A percentile compares a stretch with the other conserved stretches of the same genome.
phyloP scores from a whole-genome alignment of 352 stramenopile species.

The Phytopythium delawarense region DNA sequence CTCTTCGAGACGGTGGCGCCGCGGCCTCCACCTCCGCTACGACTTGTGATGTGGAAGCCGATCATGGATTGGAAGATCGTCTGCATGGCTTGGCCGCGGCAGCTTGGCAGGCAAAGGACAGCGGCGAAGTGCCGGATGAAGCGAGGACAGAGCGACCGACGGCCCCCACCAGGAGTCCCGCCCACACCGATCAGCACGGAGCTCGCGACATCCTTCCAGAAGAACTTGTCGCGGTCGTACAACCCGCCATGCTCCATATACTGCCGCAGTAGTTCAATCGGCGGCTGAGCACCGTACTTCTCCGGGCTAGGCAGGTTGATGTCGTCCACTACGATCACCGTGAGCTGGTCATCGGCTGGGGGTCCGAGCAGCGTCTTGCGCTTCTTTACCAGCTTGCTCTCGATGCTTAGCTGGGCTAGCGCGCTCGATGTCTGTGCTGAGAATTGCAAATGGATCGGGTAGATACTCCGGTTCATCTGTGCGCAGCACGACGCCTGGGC shows the following conservation, averaged over 20 bases:
- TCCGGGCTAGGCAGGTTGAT: conserved; percentile 89
- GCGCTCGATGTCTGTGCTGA: conserved; percentile 84
- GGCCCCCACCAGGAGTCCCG: conserved; percentile 51
- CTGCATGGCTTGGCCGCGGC: conserved; percentile 73
- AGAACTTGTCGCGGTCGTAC: conserved; percentile 82
- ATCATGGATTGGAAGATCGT: conserved; percentile 90
- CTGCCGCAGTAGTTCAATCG: conserved; percentile 74
- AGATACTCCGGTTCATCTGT: conserved; percentile 14
- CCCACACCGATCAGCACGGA: conserved; percentile 62
- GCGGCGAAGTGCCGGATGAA: conserved; percentile 68
- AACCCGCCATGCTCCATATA: conserved; percentile 65
- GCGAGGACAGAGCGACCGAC: conserved; percentile 47
- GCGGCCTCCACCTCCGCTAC: neutral
- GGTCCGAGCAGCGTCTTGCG: conserved; percentile 89
- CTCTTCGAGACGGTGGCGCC: conserved; percentile 26
- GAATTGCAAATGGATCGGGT: conserved; percentile 73
- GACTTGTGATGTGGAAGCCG: conserved; percentile 31
- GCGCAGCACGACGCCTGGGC: neutral
- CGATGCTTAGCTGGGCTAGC: conserved; percentile 81
- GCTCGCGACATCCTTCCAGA: conserved; percentile 76
- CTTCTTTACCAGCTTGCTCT: conserved; percentile 91
- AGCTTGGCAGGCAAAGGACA: conserved; percentile 68
- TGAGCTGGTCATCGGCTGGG: conserved; percentile 57
- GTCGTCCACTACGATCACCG: conserved; percentile 89
- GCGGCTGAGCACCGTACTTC: conserved; percentile 62